Evolutionary conservation across 371 early-diverging fungal genomes (phyloP).

Genomic region (Apophysomyces variabilis): DNA sequence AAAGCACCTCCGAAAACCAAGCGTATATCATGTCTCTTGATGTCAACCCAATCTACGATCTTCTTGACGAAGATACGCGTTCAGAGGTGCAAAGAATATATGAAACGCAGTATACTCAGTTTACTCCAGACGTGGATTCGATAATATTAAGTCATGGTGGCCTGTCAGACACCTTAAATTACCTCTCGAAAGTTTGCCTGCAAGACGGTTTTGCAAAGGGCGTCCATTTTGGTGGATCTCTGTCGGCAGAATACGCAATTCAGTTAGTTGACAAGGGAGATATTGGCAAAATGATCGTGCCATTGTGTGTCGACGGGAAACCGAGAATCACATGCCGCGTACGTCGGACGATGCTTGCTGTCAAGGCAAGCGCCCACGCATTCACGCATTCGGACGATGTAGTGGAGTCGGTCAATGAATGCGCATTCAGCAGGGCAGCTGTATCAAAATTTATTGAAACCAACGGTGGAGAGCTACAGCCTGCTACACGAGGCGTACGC

Average conservation of each 20-base stretch:
- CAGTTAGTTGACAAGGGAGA: background rate
- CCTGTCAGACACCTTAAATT: background rate
- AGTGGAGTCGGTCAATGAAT: background rate
- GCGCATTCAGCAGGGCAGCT: background rate
- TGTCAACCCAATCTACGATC: background rate
- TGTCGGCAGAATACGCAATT: background rate
- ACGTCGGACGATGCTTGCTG: background rate
- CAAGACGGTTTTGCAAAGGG: background rate
- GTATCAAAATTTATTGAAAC: background rate
- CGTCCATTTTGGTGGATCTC: background rate
- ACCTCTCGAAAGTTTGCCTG: background rate
- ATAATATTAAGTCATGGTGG: background rate
- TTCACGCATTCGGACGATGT: background rate
- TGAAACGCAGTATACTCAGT: background rate
- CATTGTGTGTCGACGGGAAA: background rate
- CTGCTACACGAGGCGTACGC: background rate
- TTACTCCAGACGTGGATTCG: background rate
- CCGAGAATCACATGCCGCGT: background rate
- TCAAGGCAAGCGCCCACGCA: background rate
- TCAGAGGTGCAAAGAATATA: conserved; percentile 1
- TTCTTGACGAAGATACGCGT: background rate
- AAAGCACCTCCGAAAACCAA: background rate
- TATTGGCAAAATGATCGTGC: background rate
- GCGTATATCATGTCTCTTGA: background rate
- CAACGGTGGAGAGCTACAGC: background rate